A percentile compares a stretch with the other conserved stretches of the same genome.
Evolutionary conservation across 495 filamentous ascomycete genomes (phyloP).

Genomic region (Lentithecium fluviatile): DNA sequence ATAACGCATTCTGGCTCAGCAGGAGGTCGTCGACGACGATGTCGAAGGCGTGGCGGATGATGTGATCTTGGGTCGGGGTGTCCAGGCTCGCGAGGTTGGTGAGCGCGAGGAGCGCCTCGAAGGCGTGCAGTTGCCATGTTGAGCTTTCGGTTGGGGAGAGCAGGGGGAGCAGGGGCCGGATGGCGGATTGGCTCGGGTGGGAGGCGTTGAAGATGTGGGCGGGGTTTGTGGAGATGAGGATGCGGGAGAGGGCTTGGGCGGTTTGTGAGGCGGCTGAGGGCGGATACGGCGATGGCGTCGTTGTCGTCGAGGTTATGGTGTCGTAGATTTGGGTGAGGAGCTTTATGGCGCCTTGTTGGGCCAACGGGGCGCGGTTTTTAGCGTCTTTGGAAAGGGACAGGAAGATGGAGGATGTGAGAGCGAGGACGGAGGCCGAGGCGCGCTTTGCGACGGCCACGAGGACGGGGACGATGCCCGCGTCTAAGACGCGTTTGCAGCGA

Average conservation of each 20-base stretch:
- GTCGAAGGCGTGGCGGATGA: conserved; percentile 69
- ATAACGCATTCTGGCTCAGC: conserved; percentile 68
- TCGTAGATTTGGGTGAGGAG: conserved; percentile 69
- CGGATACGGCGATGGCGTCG: conserved; percentile 58
- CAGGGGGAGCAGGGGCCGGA: conserved; percentile 74
- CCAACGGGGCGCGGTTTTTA: conserved; percentile 71
- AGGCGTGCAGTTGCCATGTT: conserved; percentile 77
- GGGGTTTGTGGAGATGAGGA: conserved; percentile 87
- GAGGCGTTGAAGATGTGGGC: conserved; percentile 76
- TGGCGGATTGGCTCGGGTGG: conserved; percentile 69
- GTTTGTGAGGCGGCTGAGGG: conserved; percentile 46
- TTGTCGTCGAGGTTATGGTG: conserved; percentile 70
- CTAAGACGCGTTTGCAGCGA: conserved; percentile 74
- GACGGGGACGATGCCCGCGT: conserved; percentile 69
- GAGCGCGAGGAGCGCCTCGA: conserved; percentile 85
- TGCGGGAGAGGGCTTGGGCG: conserved; percentile 85
- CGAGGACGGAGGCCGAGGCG: conserved; percentile 59
- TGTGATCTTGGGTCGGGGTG: conserved; percentile 63
- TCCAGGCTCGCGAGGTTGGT: conserved; percentile 88
- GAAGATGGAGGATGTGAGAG: conserved; percentile 71
- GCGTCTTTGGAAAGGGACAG: conserved; percentile 68
- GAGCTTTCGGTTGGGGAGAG: conserved; percentile 62
- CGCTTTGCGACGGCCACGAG: conserved; percentile 70
- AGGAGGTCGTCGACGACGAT: conserved; percentile 74
- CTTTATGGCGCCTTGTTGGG: conserved; percentile 88